These are phyloP conservation scores for Drosera spatulata DNA, from an alignment of 179 eudicot genomes.

Conservation along the genomic window DNA sequence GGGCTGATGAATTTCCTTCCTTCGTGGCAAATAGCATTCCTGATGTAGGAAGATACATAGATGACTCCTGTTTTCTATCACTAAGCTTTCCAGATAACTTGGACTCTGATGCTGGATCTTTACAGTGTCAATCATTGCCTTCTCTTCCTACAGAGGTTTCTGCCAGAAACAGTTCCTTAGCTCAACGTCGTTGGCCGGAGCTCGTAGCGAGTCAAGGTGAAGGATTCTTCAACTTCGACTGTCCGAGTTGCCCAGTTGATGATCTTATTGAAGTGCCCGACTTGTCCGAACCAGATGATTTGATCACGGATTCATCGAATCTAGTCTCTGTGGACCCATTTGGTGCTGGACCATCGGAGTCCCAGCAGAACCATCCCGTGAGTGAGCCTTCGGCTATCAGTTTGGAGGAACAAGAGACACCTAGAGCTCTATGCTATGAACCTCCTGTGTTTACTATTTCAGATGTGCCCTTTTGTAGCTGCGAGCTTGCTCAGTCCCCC, in stretches of 20 bases:
- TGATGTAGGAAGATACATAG: constrained; percentile 27
- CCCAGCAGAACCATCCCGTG: constrained; percentile 21
- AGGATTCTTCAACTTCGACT: constrained; percentile 18
- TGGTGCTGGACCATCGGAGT: constrained; percentile 17
- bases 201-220: constrained; percentile 16
- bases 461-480: constrained; percentile 85
- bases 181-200: constrained; percentile 17
- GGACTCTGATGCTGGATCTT: constrained; percentile 11
- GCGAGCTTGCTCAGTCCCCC: constrained; percentile 77
- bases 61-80: constrained; percentile 23
- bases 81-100: constrained; percentile 24
- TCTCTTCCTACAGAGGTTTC: constrained; percentile 6
- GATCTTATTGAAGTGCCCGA: constrained; percentile 14
- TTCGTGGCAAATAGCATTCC: constrained; percentile 17
- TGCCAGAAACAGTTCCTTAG: constrained; percentile 17
- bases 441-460: constrained; percentile 93
- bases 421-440: constrained; percentile 60
- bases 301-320: constrained; percentile 15
- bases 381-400: constrained; percentile 15
- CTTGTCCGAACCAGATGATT: constrained; percentile 16
- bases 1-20: constrained; percentile 19
- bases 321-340: constrained; percentile 47
- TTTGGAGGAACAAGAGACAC: constrained; percentile 30
- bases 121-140: constrained; percentile 27
- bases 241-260: constrained; percentile 15